These are phyloP conservation scores for Scheffersomyces stambukii DNA, from an alignment of 1,139 yeast genomes.

Conservation along the genomic window DNA sequence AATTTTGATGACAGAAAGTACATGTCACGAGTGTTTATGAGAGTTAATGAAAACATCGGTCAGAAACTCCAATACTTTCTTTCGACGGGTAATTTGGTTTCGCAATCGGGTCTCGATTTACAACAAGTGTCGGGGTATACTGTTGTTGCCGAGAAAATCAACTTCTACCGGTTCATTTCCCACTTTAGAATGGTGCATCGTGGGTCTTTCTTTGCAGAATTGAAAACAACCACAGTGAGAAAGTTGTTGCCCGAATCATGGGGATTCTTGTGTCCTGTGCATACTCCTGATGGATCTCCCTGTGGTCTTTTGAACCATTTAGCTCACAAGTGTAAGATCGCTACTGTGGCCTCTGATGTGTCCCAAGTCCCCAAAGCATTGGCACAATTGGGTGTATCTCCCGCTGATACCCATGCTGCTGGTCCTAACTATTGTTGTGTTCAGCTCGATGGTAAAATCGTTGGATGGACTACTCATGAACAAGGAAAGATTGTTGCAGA, in stretches of 20 bases:
- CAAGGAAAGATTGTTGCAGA: slow-evolving; percentile 86
- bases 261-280: slow-evolving; percentile 99
- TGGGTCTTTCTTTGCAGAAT: slow-evolving; percentile 98
- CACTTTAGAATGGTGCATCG: slow-evolving; percentile 99
- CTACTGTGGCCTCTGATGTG: slow-evolving; percentile 77
- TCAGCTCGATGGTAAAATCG: slow-evolving; percentile 86
- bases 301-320: slow-evolving; percentile 97
- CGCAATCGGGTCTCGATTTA: slow-evolving; percentile 94
- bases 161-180: slow-evolving; percentile 91
- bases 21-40: slow-evolving; percentile 71
- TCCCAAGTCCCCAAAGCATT: slow-evolving; percentile 63
- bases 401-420: slow-evolving; percentile 74
- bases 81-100: slow-evolving; percentile 94
- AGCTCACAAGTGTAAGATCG: slow-evolving; percentile 88
- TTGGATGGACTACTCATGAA: slow-evolving; percentile 93
- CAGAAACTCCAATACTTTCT: slow-evolving; percentile 89
- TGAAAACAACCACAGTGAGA: slow-evolving; percentile 96
- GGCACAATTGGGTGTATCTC: slow-evolving; percentile 74
- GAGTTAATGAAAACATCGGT: slow-evolving; percentile 91
- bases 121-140: slow-evolving; percentile 99
- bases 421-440: slow-evolving; percentile 88
- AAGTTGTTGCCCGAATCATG: slow-evolving; percentile 95
- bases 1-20: slow-evolving; percentile 82
- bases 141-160: slow-evolving; percentile 97
- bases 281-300: slow-evolving; percentile 99